A percentile compares a stretch with the other conserved stretches of the same genome.
Conservation (phyloP, 306 rosid species). For the Oxytropis ochrocephala region DNA sequence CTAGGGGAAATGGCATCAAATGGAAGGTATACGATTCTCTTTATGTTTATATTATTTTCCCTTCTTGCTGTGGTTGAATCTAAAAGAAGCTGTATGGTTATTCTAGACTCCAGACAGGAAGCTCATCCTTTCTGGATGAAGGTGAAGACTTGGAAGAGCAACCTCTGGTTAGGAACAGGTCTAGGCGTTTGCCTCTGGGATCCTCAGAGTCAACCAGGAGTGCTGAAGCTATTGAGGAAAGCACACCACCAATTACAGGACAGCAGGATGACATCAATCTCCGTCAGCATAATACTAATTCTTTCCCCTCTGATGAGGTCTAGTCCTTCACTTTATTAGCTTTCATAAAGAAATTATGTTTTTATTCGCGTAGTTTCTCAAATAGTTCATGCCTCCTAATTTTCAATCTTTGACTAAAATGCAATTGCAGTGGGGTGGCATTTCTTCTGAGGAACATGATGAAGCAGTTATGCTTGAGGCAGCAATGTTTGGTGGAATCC, state of each 20-base stretch:
- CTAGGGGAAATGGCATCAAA: slow-evolving; percentile 35
- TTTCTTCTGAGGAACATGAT: slow-evolving; percentile 83
- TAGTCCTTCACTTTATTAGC: slow-evolving; percentile 14
- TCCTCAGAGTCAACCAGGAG: slow-evolving; percentile 41
- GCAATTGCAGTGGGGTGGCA: slow-evolving; percentile 86
- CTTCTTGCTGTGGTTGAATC: slow-evolving; percentile 8
- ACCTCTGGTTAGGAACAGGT: slow-evolving; percentile 67
- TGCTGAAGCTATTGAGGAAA: slow-evolving; percentile 35
- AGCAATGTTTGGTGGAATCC: slow-evolving; percentile 92
- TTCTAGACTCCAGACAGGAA: slow-evolving; percentile 72
- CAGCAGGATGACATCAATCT: slow-evolving; percentile 23
- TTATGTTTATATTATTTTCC: slow-evolving; percentile 12
- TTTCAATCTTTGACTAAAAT: slow-evolving; percentile 8
- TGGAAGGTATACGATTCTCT: slow-evolving; percentile 52
- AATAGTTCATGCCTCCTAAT: slow-evolving; percentile 3
- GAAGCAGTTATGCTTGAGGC: slow-evolving; percentile 99
- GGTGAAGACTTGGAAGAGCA: slow-evolving; percentile 70
- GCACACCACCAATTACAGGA: slow-evolving; percentile 47
- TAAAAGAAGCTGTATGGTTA: slow-evolving; percentile 28
- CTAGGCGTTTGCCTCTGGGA: slow-evolving; percentile 44
- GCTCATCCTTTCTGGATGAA: slow-evolving; percentile 61
- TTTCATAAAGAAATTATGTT: not conserved
- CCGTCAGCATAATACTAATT: slow-evolving; percentile 32
- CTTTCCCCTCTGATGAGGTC: slow-evolving; percentile 76
- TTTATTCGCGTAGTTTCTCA: not conserved